A percentile compares a stretch with the other conserved stretches of the same genome.
phyloP scores from a whole-genome alignment of 2,329 filamentous ascomycete species.

The Xylaria hypoxylon region DNA sequence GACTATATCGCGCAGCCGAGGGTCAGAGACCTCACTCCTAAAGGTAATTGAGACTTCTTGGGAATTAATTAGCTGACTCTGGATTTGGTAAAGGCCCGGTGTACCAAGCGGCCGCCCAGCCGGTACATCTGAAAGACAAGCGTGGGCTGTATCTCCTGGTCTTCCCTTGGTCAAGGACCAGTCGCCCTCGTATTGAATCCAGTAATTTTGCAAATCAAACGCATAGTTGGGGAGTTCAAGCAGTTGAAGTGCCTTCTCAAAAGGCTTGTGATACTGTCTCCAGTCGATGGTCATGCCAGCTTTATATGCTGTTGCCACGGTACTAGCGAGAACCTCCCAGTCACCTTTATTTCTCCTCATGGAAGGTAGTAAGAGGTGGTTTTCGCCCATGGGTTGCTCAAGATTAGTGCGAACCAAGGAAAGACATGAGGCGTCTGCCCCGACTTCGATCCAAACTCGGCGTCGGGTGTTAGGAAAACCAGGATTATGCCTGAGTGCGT shows the following conservation, averaged over 20 bases:
- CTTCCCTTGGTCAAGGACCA: slow-evolving; percentile 38
- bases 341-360: slow-evolving; percentile 20
- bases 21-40: slow-evolving; percentile 39
- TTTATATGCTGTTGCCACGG: slow-evolving; percentile 24
- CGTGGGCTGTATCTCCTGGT: background rate
- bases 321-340: slow-evolving; percentile 17
- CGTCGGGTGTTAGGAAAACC: background rate
- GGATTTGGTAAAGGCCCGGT: slow-evolving; percentile 15
- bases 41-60: slow-evolving; percentile 40
- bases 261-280: slow-evolving; percentile 44
- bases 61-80: slow-evolving; percentile 29
- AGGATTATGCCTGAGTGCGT: background rate
- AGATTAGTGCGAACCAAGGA: slow-evolving; percentile 5
- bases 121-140: background rate
- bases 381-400: background rate
- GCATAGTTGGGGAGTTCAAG: slow-evolving; percentile 44
- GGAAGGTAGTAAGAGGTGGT: slow-evolving; percentile 17
- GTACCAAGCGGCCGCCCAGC: background rate
- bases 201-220: slow-evolving; percentile 48
- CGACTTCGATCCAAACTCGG: slow-evolving; percentile 32
- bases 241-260: slow-evolving; percentile 34
- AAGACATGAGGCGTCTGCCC: slow-evolving; percentile 21
- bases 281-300: slow-evolving; percentile 39
- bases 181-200: slow-evolving; percentile 47
- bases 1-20: slow-evolving; percentile 33